Percentiles rank a stretch among this genome's conserved stretches.
phyloP scores from a whole-genome alignment of 176 grass and related monocot genomes.

The Saccharum officinarum region DNA sequence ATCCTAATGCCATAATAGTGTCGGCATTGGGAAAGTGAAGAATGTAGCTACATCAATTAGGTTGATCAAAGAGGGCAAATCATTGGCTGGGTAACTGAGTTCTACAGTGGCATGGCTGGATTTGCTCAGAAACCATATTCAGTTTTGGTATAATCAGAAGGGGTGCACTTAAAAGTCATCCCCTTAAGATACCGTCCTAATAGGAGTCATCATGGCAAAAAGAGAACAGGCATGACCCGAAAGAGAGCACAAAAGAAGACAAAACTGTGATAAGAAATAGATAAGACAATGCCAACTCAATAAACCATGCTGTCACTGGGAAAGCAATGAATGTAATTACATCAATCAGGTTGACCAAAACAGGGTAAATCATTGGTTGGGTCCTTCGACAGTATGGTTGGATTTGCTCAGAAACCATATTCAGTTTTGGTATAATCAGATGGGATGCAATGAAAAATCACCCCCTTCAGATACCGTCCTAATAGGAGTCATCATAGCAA shows the following conservation, averaged over 20 bases:
- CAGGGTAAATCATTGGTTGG: not conserved
- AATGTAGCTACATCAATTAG: not conserved
- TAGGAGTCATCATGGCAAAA: not conserved
- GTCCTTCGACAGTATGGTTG: not conserved
- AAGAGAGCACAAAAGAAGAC: not conserved
- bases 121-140: not conserved
- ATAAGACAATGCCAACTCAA: not conserved
- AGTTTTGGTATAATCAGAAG: not conserved
- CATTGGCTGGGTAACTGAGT: not conserved
- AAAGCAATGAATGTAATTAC: not conserved
- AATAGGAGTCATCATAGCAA: slow-evolving; percentile 17
- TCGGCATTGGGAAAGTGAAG: not conserved
- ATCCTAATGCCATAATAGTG: not conserved
- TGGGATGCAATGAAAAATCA: not conserved
- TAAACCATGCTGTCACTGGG: not conserved
- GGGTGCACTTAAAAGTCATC: not conserved
- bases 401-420: not conserved
- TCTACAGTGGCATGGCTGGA: not conserved
- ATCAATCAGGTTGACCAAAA: not conserved
- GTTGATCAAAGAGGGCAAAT: not conserved
- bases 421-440: slow-evolving; percentile 28
- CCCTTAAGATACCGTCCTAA: not conserved
- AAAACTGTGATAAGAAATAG: not conserved
- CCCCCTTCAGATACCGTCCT: slow-evolving; percentile 18
- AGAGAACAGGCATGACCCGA: not conserved